Evolutionary conservation across 2,329 filamentous ascomycete genomes (phyloP), one percentile per base, ranked within the genome.

Genomic region (Ophiostoma tasmaniense): DNA sequence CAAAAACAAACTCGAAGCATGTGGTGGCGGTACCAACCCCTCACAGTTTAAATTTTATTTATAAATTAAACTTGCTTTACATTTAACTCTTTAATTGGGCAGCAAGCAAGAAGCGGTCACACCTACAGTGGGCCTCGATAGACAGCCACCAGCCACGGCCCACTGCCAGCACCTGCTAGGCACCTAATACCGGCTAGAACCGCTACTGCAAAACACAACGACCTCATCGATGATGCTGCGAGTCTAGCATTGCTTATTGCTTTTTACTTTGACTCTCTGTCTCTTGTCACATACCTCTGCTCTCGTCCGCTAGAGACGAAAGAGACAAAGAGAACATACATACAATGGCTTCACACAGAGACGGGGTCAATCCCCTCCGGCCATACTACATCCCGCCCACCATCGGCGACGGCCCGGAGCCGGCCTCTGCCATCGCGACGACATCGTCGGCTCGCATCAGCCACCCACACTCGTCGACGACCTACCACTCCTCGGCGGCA

Each of bases 331-430:
- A 28, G 11, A 22, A 37, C 1, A n/a, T 35, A 64, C 39, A 72
- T 72, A 45, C 4, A 20, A 85, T 83, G 82, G 77, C 81, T 74
- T 76, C 79, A 72, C 77, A 79, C 67, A 76, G 77, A 75, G 81
- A 83, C 71, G 81, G 78, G 71, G 78, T 84, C 71, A 90, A 91
- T 74, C 89, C 89, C 70, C 80, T 90, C 69, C 83, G 89, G 71
- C 89, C 89, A 22, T 91, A 91, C 79, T 90, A 91, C 76, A 87
- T 89, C 73, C 84, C 84, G 50, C 84, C 84, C 13, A 80, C 82
- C n/a, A 85, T 86, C 69, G 83, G 82, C 68, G 81, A 84, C 67
- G 76, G 79, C 42, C 73, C 78, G 59, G 78, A 80, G 52, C 75
- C 42, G 75, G 65, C 73, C 77, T 62, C 76, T 3, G 50, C 42